Conservation (phyloP, 108 stramenopile genomes). For the Fragilariopsis cylindrus region DNA sequence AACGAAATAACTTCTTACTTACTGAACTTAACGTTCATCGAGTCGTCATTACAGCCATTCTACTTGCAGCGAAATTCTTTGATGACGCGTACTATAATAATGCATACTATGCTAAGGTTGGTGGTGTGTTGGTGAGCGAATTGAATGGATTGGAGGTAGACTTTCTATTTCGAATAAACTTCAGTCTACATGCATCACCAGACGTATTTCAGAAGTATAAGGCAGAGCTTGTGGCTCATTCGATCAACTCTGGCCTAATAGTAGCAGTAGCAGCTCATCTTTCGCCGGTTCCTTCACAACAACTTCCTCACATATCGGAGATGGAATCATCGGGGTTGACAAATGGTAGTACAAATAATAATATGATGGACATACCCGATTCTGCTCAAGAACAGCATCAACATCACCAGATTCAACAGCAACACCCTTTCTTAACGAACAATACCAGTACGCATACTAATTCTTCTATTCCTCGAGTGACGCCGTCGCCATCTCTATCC, state of each 20-base stretch:
- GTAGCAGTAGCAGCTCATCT: neutral
- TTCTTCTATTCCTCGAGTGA: neutral
- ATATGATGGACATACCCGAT: neutral
- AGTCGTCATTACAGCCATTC: constrained; percentile 92
- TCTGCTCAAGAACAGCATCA: neutral
- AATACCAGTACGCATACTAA: neutral
- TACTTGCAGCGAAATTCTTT: constrained; percentile 98
- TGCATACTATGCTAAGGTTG: constrained; percentile 96
- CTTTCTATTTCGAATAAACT: constrained; percentile 95
- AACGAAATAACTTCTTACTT: constrained; percentile 90
- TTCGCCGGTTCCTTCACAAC: constrained; percentile 12
- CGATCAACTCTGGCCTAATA: constrained; percentile 22
- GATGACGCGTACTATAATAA: constrained; percentile 99
- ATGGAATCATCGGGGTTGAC: neutral
- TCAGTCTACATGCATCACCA: constrained; percentile 89
- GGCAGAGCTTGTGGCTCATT: constrained; percentile 73
- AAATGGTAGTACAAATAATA: neutral
- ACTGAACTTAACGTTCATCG: constrained; percentile 97
- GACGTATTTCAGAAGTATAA: constrained; percentile 87
- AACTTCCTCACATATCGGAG: constrained; percentile 22
- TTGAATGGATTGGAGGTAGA: constrained; percentile 96
- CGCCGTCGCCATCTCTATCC: neutral
- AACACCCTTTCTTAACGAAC: constrained; percentile 1
- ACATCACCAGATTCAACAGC: constrained; percentile 4
- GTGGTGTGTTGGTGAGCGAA: constrained; percentile 82